phyloP scores from a whole-genome alignment of 805 yeast species.

The Wickerhamiella shivajii region DNA sequence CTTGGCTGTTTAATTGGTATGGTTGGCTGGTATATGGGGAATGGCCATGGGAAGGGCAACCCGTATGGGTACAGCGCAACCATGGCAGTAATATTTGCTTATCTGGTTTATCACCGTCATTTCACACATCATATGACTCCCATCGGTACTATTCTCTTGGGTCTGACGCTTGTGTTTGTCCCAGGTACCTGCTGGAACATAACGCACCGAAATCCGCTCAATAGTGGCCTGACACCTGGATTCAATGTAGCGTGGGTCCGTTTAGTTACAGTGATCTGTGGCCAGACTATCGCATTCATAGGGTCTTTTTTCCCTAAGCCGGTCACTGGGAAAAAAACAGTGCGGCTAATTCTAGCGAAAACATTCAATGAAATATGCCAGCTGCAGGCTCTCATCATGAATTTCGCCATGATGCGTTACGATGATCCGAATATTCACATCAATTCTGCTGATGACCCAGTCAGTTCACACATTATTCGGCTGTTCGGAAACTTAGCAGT shows the following conservation, averaged over 20 bases:
- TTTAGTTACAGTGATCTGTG: constrained; percentile 22
- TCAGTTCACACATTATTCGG: constrained; percentile 11
- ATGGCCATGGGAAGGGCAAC: constrained; percentile 20
- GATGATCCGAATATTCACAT: constrained; percentile 16
- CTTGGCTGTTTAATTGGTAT: constrained; percentile 22
- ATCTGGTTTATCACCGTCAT: constrained; percentile 21
- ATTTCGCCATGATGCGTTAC: constrained; percentile 19
- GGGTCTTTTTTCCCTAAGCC: constrained; percentile 23
- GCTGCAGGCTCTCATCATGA: constrained; percentile 20
- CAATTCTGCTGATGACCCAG: constrained; percentile 16
- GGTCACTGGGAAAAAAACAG: constrained; percentile 20
- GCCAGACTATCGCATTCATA: constrained; percentile 20
- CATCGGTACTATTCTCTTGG: constrained; percentile 20
- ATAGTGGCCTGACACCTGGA: constrained; percentile 18
- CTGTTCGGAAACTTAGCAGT: constrained; percentile 10
- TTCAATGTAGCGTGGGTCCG: constrained; percentile 24
- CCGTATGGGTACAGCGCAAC: constrained; percentile 17
- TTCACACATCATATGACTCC: constrained; percentile 20
- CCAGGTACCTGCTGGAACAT: constrained; percentile 23
- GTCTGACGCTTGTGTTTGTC: constrained; percentile 20
- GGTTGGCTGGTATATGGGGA: constrained; percentile 23
- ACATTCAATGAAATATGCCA: constrained; percentile 18
- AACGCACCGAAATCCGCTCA: constrained; percentile 12
- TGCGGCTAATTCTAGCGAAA: constrained; percentile 18
- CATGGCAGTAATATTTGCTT: constrained; percentile 16